These are phyloP conservation scores for Reutealis trisperma DNA, from an alignment of 345 rosid genomes.

Conservation along the genomic window DNA sequence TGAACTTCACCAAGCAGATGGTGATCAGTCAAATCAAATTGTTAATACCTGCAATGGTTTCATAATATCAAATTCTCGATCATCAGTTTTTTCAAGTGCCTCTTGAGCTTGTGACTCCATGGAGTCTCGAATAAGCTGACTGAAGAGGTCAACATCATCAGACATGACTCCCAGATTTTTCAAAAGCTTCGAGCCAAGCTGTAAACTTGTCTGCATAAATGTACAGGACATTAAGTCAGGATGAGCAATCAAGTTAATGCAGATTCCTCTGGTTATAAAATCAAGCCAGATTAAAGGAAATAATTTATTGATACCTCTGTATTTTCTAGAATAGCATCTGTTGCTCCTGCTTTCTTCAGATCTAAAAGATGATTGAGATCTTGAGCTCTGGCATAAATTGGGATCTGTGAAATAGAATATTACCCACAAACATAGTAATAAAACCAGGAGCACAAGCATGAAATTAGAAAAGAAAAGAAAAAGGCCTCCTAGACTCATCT, in stretches of 20 bases:
- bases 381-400: conserved; percentile 89
- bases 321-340: conserved; percentile 87
- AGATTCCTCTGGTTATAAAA: not conserved
- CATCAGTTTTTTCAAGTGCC: conserved; percentile 39
- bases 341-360: conserved; percentile 87
- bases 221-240: conserved; percentile 9
- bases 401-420: conserved; percentile 51
- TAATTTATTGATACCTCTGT: conserved; percentile 59
- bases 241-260: not conserved
- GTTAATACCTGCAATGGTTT: conserved; percentile 56
- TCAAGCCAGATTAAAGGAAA: not conserved
- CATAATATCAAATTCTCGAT: conserved; percentile 41
- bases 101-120: conserved; percentile 88
- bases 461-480: not conserved
- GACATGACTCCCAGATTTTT: conserved; percentile 96
- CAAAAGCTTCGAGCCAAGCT: conserved; percentile 89
- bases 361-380: conserved; percentile 83
- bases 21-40: not conserved
- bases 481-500: not conserved
- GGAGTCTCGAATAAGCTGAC: conserved; percentile 73
- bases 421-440: conserved; percentile 12
- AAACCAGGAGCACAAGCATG: not conserved
- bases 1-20: no score
- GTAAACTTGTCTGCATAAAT: conserved; percentile 76
- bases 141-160: conserved; percentile 80